A percentile compares a stretch with the other conserved stretches of the same genome.
These are phyloP conservation scores for Russula emetica DNA, from an alignment of 768 basidiomycete species.

Conservation along the genomic window DNA sequence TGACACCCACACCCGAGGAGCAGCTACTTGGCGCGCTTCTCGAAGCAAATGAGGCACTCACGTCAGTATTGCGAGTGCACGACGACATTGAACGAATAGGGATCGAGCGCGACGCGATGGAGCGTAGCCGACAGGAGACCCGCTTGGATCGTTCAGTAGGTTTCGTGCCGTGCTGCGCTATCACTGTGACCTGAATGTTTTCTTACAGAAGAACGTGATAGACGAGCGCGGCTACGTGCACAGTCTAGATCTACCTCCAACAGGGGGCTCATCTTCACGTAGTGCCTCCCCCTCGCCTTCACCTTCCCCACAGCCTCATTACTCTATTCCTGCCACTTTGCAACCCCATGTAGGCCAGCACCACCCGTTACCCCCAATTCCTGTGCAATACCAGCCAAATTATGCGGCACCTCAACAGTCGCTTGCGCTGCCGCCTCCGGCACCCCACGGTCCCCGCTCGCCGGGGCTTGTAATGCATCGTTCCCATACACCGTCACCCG, in stretches of 20 bases:
- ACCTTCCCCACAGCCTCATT: slow-evolving; percentile 38
- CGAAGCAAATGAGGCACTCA: slow-evolving; percentile 65
- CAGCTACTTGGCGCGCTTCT: slow-evolving; percentile 68
- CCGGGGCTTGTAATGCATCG: slow-evolving; percentile 44
- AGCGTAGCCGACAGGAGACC: slow-evolving; percentile 64
- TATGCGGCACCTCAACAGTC: slow-evolving; percentile 34
- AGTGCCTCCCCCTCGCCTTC: slow-evolving; percentile 46
- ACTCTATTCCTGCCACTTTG: slow-evolving; percentile 33
- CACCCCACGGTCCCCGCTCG: slow-evolving; percentile 68
- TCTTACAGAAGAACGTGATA: slow-evolving; percentile 37
- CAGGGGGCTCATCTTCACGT: slow-evolving; percentile 38
- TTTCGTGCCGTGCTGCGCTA: slow-evolving; percentile 12
- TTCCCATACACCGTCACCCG: slow-evolving; percentile 74
- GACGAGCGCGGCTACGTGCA: slow-evolving; percentile 35
- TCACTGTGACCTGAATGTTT: background rate
- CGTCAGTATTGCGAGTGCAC: slow-evolving; percentile 65
- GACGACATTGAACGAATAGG: slow-evolving; percentile 72
- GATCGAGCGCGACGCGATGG: slow-evolving; percentile 57
- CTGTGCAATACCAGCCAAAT: slow-evolving; percentile 28
- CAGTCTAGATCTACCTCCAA: slow-evolving; percentile 33
- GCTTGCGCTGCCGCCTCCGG: slow-evolving; percentile 62
- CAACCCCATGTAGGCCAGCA: slow-evolving; percentile 31
- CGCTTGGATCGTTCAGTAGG: slow-evolving; percentile 64
- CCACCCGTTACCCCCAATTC: slow-evolving; percentile 40
- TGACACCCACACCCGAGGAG: slow-evolving; percentile 59